A percentile compares a stretch with the other conserved stretches of the same genome.
Evolutionary conservation across 1,139 yeast genomes (phyloP).

Genomic region (Candida sp.): DNA sequence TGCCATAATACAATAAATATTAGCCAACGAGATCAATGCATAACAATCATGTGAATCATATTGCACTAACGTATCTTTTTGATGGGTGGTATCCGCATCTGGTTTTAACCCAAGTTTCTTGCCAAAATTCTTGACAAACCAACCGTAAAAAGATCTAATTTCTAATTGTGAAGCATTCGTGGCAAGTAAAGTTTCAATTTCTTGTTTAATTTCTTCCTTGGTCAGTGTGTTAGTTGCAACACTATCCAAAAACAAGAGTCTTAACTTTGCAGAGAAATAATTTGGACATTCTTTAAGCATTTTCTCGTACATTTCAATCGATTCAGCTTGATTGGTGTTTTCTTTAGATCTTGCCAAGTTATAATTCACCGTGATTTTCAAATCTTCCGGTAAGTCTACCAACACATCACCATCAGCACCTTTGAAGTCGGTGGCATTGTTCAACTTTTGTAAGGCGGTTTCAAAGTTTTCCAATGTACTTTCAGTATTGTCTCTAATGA

Average conservation of each 20-base stretch:
- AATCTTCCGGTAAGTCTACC: slow-evolving; percentile 23
- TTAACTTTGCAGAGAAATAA: slow-evolving; percentile 73
- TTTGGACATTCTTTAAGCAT: slow-evolving; percentile 61
- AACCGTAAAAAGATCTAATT: slow-evolving; percentile 87
- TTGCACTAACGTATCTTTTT: slow-evolving; percentile 78
- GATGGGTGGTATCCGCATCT: slow-evolving; percentile 72
- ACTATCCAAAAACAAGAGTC: slow-evolving; percentile 57
- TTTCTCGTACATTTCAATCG: slow-evolving; percentile 51
- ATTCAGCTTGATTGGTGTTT: slow-evolving; percentile 37
- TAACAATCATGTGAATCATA: slow-evolving; percentile 86
- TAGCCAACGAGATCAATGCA: slow-evolving; percentile 87
- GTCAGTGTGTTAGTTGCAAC: slow-evolving; percentile 25
- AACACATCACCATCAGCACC: slow-evolving; percentile 24
- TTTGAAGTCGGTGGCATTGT: slow-evolving; percentile 13
- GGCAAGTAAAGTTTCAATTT: slow-evolving; percentile 52
- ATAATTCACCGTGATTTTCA: slow-evolving; percentile 50
- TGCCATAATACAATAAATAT: slow-evolving; percentile 80
- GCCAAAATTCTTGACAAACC: slow-evolving; percentile 69
- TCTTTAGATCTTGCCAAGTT: slow-evolving; percentile 67
- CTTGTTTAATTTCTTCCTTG: slow-evolving; percentile 45
- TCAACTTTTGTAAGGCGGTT: slow-evolving; percentile 37
- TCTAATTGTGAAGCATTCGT: slow-evolving; percentile 65
- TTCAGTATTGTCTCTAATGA: slow-evolving; percentile 58
- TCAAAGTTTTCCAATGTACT: slow-evolving; percentile 41
- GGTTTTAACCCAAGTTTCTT: slow-evolving; percentile 55